Evolutionary conservation across 78 protist genomes (phyloP).

Genomic region (Anaeramoeba flamelloides): DNA sequence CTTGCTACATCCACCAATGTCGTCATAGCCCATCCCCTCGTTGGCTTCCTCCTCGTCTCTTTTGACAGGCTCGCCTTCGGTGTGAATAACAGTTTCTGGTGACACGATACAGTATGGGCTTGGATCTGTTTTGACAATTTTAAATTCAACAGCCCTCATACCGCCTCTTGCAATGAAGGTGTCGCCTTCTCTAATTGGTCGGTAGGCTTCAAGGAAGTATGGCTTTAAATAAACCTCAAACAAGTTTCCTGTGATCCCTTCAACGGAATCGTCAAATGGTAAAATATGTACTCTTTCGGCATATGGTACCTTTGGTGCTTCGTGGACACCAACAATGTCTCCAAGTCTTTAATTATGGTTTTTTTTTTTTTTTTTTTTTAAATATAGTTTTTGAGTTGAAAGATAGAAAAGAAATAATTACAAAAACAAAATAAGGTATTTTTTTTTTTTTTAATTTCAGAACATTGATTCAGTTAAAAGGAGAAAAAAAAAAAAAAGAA

Average conservation of each 20-base stretch:
- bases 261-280: slow-evolving; percentile 97
- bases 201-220: slow-evolving; percentile 94
- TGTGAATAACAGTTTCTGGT: slow-evolving; percentile 89
- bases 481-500: no score
- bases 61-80: slow-evolving; percentile 98
- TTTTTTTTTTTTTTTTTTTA: no score
- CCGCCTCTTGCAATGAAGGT: slow-evolving; percentile 79
- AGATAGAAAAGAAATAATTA: no score
- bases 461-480: no score
- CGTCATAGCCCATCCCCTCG: slow-evolving; percentile 86
- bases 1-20: neutral
- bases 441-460: no score
- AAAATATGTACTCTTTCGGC: slow-evolving; percentile 83
- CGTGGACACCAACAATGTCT: slow-evolving; percentile 79
- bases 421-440: no score
- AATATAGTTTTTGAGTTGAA: no score
- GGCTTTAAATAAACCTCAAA: slow-evolving; percentile 93
- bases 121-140: slow-evolving; percentile 95
- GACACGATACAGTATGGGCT: slow-evolving; percentile 65
- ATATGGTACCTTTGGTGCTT: slow-evolving; percentile 58
- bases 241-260: slow-evolving; percentile 92
- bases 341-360: no score
- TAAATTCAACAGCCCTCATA: slow-evolving; percentile 98
- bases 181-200: slow-evolving; percentile 94
- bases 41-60: slow-evolving; percentile 91